Evolutionary conservation across 2,329 filamentous ascomycete genomes (phyloP), one percentile per base, ranked within the genome.

Genomic region (Epichloe coenophiala): DNA sequence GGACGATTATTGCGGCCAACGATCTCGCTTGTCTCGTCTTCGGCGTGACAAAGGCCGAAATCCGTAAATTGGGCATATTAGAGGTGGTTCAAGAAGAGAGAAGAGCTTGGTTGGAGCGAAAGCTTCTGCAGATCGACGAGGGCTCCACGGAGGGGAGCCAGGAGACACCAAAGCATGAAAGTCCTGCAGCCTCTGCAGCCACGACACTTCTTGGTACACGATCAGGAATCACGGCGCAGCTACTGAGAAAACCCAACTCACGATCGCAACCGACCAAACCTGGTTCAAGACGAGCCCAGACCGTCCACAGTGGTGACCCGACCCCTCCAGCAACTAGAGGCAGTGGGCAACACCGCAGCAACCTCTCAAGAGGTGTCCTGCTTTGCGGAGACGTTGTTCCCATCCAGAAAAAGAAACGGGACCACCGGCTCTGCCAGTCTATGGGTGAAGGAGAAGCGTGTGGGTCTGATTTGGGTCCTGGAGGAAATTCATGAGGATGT

Each of bases 321-420:
- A 75, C 68, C 43, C 72, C 74, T 4, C 70, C 75, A 41, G 80
- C 82, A 63, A 71, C 81, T 49, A 65, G 74, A 13, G 67, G 71
- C 11, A 65, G 71, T 33, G 66, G 72, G 58, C 76, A 89, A 58
- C 85, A 90, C 59, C 75, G 80, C 48, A 80, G 77, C 57, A 84
- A 78, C 59, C 89, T 87, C 56, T 94, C 88, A 23, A 78, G 89
- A 58, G 91, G 91, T 3, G 93, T 98, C 27, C 68, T 98, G 48
- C 76, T 98, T 1, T 98, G 93, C 59, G 93, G 93, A 42, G 93
- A 98, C 64, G 91, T 98, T n/a, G 88, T 98, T 17, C 93, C 93
- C 0, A 98, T 98, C 53, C 86, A 90, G 64, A 98, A 97, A 97
- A 68, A 81, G 93, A 54, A 95, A 98, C 60, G 93, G 93, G 4